Evolutionary conservation across 1,284 basidiomycete species (phyloP).

Genomic region (Ganoderma lingzhi): DNA sequence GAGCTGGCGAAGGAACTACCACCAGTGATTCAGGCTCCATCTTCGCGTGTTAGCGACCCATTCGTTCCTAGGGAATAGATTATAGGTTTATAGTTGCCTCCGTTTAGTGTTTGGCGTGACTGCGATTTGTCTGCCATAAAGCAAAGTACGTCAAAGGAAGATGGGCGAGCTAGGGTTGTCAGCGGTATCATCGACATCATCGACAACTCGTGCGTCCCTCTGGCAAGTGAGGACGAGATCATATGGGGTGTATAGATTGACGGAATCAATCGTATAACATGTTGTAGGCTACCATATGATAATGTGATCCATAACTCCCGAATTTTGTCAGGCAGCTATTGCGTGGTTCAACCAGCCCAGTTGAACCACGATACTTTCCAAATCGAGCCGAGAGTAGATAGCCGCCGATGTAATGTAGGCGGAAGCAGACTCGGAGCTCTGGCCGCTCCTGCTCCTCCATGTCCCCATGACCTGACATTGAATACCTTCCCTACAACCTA

Average conservation of each 20-base stretch:
- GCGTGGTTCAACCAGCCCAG: too few relatives aligned
- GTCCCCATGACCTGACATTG: neutral
- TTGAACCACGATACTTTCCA: too few relatives aligned
- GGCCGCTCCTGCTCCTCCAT: neutral
- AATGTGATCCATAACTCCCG: too few relatives aligned
- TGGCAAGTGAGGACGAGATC: too few relatives aligned
- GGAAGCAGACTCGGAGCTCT: neutral
- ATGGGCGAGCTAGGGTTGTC: too few relatives aligned
- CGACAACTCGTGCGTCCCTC: too few relatives aligned
- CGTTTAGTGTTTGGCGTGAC: neutral
- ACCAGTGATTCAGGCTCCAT: constrained; percentile 70
- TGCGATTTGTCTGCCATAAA: neutral
- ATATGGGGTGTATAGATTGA: too few relatives aligned
- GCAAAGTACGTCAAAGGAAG: neutral
- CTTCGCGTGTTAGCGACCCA: constrained; percentile 72
- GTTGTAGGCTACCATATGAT: too few relatives aligned
- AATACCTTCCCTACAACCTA: constrained; percentile 6
- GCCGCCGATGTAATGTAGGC: neutral
- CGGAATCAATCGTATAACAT: too few relatives aligned
- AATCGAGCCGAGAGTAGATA: neutral
- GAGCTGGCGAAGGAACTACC: constrained; percentile 77
- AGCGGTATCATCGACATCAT: too few relatives aligned
- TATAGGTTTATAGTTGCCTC: constrained; percentile 14
- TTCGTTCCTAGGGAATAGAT: constrained; percentile 77
- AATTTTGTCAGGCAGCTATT: too few relatives aligned